phyloP scores from a whole-genome alignment of 768 basidiomycete genomes.

The Fistulinella prunicolor region DNA sequence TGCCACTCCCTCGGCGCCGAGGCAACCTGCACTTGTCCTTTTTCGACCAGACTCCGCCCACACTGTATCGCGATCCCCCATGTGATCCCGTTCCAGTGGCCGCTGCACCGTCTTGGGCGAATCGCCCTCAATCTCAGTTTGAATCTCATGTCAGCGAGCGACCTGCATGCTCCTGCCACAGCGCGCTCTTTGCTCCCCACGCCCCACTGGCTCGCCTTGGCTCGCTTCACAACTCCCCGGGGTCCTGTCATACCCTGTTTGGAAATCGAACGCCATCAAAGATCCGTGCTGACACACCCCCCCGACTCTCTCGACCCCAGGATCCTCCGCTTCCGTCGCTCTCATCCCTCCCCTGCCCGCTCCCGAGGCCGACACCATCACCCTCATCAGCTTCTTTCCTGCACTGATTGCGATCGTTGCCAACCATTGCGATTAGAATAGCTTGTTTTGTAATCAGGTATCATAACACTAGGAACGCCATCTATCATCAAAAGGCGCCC shows the following conservation, averaged over 20 bases:
- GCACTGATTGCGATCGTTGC: conserved; percentile 15
- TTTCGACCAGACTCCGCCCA: conserved; percentile 32
- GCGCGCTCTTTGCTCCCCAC: conserved; percentile 29
- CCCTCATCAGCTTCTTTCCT: conserved; percentile 21
- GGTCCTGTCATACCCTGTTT: conserved; percentile 24
- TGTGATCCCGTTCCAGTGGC: conserved; percentile 33
- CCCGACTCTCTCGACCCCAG: conserved; percentile 20
- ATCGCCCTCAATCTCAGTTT: conserved; percentile 29
- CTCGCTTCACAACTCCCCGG: conserved; percentile 29
- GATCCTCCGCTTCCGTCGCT: conserved; percentile 20
- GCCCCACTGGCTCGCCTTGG: conserved; percentile 26
- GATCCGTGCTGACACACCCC: conserved; percentile 30
- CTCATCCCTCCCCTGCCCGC: conserved; percentile 4
- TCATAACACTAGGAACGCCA: conserved; percentile 28
- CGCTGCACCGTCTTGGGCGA: conserved; percentile 34
- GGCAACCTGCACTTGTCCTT: conserved; percentile 30
- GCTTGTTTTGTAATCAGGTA: conserved; percentile 29
- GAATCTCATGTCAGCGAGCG: conserved; percentile 30
- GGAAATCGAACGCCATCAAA: conserved; percentile 25
- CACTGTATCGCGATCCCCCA: conserved; percentile 32
- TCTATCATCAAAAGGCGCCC: conserved; percentile 13
- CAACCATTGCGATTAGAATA: conserved; percentile 30
- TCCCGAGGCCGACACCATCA: conserved; percentile 11
- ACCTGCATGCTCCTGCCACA: conserved; percentile 23
- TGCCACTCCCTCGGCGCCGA: conserved; percentile 43